Evolutionary conservation across 257 asterid genomes (phyloP), one percentile per base, ranked within the genome.

Genomic region (Solanum piurae): DNA sequence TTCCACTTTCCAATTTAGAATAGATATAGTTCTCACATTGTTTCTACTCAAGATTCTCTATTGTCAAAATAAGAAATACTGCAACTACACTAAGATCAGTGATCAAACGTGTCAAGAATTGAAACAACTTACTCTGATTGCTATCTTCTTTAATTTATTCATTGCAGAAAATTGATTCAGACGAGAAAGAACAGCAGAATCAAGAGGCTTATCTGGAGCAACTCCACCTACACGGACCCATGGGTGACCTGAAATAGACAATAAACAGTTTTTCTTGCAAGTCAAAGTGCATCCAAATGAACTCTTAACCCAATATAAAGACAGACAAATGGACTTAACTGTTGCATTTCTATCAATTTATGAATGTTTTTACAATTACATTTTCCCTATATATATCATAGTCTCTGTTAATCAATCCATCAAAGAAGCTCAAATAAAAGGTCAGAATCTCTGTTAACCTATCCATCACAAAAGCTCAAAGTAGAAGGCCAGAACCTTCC

Each of bases 61-160:
- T 29, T 20, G 68, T 29, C 85, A 46, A 80, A 46, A 46, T 80
- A 36, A 44, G 10, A 29, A 29, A 46, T 44, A 46, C 20, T 14
- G 23, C 64, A 27, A 44, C 18, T 44, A 44, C 44, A 44, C 10
- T 80, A 62, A 73, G 83, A 73, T 58, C 82, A 31, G 37, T n/a
- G 52, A 14, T n/a, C 60, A 87, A 77, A n/a, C 31, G 76, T 86
- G 9, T 44, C 36, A 83, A 68, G 33, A 60, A 31, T 12, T 75
- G 62, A 27, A 87, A 33, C 34, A 86, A 36, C 88, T 87, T 89
- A 92, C 94, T 49, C 91, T 90, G 34, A 92, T 89, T 25, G 92
- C 94, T 69, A 90, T 92, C 91, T 92, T 92, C 90, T 92, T 92
- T 74, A 92, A 90, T 83, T 89, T 92, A 88, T 90, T 88, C 93